Base-by-base conservation (phyloP, 495 filamentous ascomycete genomes). In the Podospora australis region DNA sequence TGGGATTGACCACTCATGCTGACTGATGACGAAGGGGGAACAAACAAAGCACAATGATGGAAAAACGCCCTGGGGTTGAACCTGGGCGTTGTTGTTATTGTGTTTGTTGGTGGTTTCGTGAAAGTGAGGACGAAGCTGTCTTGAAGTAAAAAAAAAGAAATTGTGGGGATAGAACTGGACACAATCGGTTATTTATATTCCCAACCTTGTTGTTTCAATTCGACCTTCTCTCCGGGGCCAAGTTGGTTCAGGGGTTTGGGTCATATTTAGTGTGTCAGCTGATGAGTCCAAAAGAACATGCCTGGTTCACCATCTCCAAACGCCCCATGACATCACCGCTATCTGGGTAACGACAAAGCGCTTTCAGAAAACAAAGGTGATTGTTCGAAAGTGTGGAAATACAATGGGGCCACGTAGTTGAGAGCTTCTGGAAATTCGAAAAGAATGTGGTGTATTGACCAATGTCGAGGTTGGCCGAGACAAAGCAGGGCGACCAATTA, bases 201-300 rank as follows among this genome's bases (percentile, higher is more conserved):
- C 6, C 26, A 30, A 30, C 13, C 26, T 6, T 30, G 26, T 6
- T 6, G 26, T 30, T 30, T 30, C 26, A 30, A 30, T 30, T 30
- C 6, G 26, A 30, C 6, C 6, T 30, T 30, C 13, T 6, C 26
- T 30, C 13, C 26, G 13, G n/a, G n/a, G n/a, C n/a, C 34, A 36
- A 36, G 6, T 5, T 5, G 34, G 34, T 16, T 25, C 22, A 43
- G 21, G 40, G 22, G 22, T 43, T 5, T 10, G 25, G 10, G 21
- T 41, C 2, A 16, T 43, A 26, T 25, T 43, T 43, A 43, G 40
- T 43, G 40, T 23, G 23, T 43, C 40, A 43, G 40, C 22, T 43
- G 40, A 43, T 43, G 22, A 36, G n/a, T 17, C 11, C 13, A 16
- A 17, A 36, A 16, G 32, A 36, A n/a, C n/a, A n/a, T n/a, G n/a